Evolutionary conservation across 164 flowering plant species (phyloP), one percentile per base, ranked within the genome.

Genomic region (Chloranthus sessilifolius): DNA sequence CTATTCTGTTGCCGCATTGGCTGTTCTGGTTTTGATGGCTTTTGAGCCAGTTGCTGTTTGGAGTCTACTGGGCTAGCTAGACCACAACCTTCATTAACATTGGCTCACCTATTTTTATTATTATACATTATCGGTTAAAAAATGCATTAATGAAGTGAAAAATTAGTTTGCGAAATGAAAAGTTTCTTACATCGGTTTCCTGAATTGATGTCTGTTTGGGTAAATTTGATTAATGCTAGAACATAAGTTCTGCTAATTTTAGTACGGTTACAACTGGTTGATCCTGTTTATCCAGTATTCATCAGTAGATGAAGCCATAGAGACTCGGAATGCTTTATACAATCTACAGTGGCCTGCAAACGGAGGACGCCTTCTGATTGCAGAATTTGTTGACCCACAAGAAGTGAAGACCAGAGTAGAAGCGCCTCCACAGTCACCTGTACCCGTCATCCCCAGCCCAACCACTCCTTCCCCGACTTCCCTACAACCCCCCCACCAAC

Each of bases 341-440:
- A 83, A 91, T 66, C 66, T 91, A 8, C 96, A 91, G 35, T 91
- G 98, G 98, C 98, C 98, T 42, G 60, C 86, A 19, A 85, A 91
- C 61, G 96, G 96, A 0, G 98, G 98, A 8, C 85, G 81, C 20
- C 74, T 73, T 10, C 69, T 91, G 28, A 59, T 62, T 1, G 98
- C 94, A 30, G 98, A 91, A 47, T 91, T 85, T 75, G 98, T 91
- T 42, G 95, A 85, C 20, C 85, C 86, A 3, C 80, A 83, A 53
- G 95, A 88, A 53, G 98, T 88, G 34, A 77, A 78, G 66, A 43
- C 55, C 10, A 61, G 68, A 24, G 28, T 64, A 15, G 92, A 88
- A 54, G 65, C 73, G 44, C 79, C 80, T 30, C 67, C 61, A n/a
- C 56, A 35, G 28, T 23, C 76, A 60, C 76, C 81, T 1, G 62